A percentile compares a stretch with the other conserved stretches of the same genome.
Evolutionary conservation across 371 early-diverging fungal genomes (phyloP).

Genomic region (Thermomucor indicae-seudaticae): DNA sequence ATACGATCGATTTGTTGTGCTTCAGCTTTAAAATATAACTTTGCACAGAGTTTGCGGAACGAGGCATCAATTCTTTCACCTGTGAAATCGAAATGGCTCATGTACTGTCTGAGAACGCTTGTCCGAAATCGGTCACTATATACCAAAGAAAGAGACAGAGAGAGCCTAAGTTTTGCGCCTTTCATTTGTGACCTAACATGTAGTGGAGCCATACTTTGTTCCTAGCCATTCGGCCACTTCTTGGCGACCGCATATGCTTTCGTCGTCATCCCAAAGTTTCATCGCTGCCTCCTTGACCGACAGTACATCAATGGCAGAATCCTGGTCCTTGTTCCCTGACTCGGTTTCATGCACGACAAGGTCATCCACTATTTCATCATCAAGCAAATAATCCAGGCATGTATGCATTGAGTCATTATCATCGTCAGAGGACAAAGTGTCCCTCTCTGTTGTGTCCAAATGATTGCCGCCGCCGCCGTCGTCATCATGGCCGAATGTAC

Average conservation of each 20-base stretch:
- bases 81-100: conserved; percentile 10
- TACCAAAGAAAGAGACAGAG: neutral
- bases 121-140: conserved; percentile 11
- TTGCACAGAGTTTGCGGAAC: conserved; percentile 58
- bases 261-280: conserved; percentile 34
- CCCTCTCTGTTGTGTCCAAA: too few species aligned
- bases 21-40: conserved; percentile 82
- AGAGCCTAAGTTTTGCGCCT: neutral
- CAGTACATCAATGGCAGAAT: too few species aligned
- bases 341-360: too few species aligned
- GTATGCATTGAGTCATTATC: too few species aligned
- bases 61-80: conserved; percentile 9
- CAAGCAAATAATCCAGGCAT: too few species aligned
- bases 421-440: too few species aligned
- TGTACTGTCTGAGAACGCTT: conserved; percentile 7
- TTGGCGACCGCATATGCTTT: conserved; percentile 24
- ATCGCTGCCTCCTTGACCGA: conserved; percentile 21
- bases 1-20: conserved; percentile 90
- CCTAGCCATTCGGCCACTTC: conserved; percentile 43
- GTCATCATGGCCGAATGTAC: too few species aligned
- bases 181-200: neutral
- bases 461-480: too few species aligned
- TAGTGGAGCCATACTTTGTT: conserved; percentile 28
- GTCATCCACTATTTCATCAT: too few species aligned
- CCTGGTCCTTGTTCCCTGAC: too few species aligned